A percentile compares a stretch with the other conserved stretches of the same genome.
phyloP scores from a whole-genome alignment of 805 yeast species.

The Candida xyloterini region DNA sequence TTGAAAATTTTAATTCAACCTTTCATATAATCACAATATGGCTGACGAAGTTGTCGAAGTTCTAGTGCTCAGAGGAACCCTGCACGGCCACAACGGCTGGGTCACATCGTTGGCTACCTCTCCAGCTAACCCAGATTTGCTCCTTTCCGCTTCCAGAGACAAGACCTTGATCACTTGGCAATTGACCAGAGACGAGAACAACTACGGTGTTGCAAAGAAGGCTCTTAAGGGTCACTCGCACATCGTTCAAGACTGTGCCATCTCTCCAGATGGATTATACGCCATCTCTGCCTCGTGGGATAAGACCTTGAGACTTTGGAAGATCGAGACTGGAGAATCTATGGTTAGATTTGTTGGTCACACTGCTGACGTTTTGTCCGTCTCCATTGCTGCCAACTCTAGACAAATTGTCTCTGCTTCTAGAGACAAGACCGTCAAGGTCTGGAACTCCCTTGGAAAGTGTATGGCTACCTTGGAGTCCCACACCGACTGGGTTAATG shows the following conservation, averaged over 20 bases:
- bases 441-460: slow-evolving; percentile 99
- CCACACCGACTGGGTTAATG: slow-evolving; percentile 99
- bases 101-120: slow-evolving; percentile 98
- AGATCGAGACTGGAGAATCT: slow-evolving; percentile 89
- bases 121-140: slow-evolving; percentile 95
- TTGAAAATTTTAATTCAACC: slow-evolving; percentile 17
- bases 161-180: slow-evolving; percentile 98
- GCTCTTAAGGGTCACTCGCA: slow-evolving; percentile 98
- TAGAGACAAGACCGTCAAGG: slow-evolving; percentile 97
- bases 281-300: slow-evolving; percentile 99
- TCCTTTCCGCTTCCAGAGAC: slow-evolving; percentile 98
- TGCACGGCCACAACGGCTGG: slow-evolving; percentile 97
- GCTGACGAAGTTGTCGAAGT: slow-evolving; percentile 76
- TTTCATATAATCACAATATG: slow-evolving; percentile 40
- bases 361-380: slow-evolving; percentile 95
- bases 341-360: slow-evolving; percentile 97
- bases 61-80: slow-evolving; percentile 99
- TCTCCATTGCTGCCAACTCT: slow-evolving; percentile 92
- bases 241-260: slow-evolving; percentile 96
- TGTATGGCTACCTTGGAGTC: slow-evolving; percentile 92
- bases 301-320: slow-evolving; percentile 98
- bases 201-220: slow-evolving; percentile 97
- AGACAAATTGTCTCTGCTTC: slow-evolving; percentile 98
- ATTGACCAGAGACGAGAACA: slow-evolving; percentile 91
- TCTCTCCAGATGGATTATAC: slow-evolving; percentile 96